These are phyloP conservation scores for Grigorovia jiainica DNA, from an alignment of 805 yeast species.

Conservation along the genomic window DNA sequence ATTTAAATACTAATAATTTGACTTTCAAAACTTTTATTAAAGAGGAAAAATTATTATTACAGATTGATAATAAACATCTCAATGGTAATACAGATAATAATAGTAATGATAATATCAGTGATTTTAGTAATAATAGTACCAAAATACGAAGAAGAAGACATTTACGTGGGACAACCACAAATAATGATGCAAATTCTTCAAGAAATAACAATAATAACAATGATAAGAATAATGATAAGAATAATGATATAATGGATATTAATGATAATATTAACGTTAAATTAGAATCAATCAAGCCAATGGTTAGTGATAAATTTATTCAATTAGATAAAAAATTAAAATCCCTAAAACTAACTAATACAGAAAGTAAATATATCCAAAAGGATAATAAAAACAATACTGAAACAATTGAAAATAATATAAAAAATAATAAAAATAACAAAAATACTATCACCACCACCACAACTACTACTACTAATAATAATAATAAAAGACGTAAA, in stretches of 20 bases:
- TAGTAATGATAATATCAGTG: not conserved
- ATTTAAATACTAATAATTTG: slow-evolving; percentile 25
- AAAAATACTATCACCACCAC: too few relatives aligned
- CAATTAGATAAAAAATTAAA: not conserved
- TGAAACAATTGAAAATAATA: not conserved
- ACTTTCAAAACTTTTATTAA: slow-evolving; percentile 29
- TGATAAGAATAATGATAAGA: not conserved
- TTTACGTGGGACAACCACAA: slow-evolving; percentile 1
- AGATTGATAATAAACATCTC: slow-evolving; percentile 6
- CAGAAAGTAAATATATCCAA: not conserved
- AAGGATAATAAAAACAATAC: not conserved
- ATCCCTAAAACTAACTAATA: not conserved
- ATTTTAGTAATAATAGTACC: slow-evolving; percentile 14
- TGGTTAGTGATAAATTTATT: slow-evolving; percentile 1
- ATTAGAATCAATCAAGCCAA: slow-evolving; percentile 3
- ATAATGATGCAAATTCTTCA: not conserved
- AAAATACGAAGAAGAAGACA: slow-evolving; percentile 12
- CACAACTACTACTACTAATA: too few relatives aligned
- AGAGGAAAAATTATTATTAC: slow-evolving; percentile 13
- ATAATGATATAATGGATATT: not conserved
- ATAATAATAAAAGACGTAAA: too few relatives aligned
- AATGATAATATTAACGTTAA: not conserved
- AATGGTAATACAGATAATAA: slow-evolving; percentile 3
- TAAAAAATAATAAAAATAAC: too few relatives aligned
- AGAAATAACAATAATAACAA: not conserved